Percentiles rank a stretch among this genome's conserved stretches.
Conservation (phyloP, 306 rosid species). For the Begonia peltatifolia region DNA sequence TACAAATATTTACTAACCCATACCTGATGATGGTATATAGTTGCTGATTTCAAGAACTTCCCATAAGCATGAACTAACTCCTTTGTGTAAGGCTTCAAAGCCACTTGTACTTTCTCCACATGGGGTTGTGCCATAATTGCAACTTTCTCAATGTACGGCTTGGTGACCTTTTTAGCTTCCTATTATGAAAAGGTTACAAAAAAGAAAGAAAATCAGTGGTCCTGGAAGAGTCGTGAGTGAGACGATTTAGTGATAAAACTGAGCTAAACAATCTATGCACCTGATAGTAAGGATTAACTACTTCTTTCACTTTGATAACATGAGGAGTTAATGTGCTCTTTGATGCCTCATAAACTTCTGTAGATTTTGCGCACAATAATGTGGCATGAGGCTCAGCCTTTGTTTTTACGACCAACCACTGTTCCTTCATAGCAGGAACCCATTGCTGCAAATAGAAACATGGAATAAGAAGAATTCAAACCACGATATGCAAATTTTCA, state of each 20-base stretch:
- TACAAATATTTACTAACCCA: background rate
- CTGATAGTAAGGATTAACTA: slow-evolving; percentile 72
- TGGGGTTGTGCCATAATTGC: slow-evolving; percentile 74
- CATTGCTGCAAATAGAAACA: slow-evolving; percentile 44
- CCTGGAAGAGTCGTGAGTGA: background rate
- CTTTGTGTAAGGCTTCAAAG: slow-evolving; percentile 60
- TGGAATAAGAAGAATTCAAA: slow-evolving; percentile 4
- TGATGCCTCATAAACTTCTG: slow-evolving; percentile 52
- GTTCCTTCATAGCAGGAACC: slow-evolving; percentile 53
- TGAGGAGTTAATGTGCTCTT: slow-evolving; percentile 56
- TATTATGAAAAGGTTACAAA: slow-evolving; percentile 19
- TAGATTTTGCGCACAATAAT: slow-evolving; percentile 30
- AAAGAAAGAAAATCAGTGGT: background rate
- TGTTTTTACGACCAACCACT: slow-evolving; percentile 43
- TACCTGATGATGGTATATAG: slow-evolving; percentile 76
- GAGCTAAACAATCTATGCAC: slow-evolving; percentile 14
- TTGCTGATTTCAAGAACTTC: slow-evolving; percentile 69
- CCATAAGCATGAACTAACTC: slow-evolving; percentile 45
- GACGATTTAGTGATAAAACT: slow-evolving; percentile 1
- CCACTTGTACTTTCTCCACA: slow-evolving; percentile 51
- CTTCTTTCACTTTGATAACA: slow-evolving; percentile 45
- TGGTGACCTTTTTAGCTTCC: slow-evolving; percentile 72
- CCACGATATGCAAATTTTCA: slow-evolving; percentile 4
- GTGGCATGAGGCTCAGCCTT: slow-evolving; percentile 60
- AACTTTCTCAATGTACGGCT: slow-evolving; percentile 81